Evolutionary conservation across 345 rosid species (phyloP).

Genomic region (Salix viminalis): DNA sequence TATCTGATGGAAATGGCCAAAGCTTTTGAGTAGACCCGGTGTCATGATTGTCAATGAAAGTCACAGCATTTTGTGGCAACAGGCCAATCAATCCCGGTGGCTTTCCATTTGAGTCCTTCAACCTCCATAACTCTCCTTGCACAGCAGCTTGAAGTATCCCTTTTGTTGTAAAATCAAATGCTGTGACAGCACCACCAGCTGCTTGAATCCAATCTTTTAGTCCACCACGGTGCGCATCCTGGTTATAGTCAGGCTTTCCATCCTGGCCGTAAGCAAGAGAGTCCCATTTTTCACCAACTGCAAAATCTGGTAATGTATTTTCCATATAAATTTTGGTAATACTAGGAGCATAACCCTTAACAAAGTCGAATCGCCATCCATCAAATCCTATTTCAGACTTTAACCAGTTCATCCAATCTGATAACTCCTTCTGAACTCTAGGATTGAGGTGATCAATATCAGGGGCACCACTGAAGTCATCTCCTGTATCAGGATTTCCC

Average conservation of each 20-base stretch:
- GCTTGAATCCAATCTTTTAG: constrained; percentile 57
- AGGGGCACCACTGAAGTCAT: constrained; percentile 47
- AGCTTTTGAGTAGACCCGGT: constrained; percentile 55
- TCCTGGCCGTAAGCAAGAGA: constrained; percentile 45
- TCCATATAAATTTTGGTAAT: constrained; percentile 49
- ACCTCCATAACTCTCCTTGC: constrained; percentile 69
- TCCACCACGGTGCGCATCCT: constrained; percentile 53
- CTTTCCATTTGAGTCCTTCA: constrained; percentile 61
- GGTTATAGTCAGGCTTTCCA: constrained; percentile 46
- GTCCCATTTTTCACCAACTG: constrained; percentile 83
- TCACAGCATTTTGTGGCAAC: constrained; percentile 65
- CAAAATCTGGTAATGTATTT: constrained; percentile 55
- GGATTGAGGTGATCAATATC: constrained; percentile 83
- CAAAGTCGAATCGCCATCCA: constrained; percentile 80
- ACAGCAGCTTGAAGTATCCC: constrained; percentile 78
- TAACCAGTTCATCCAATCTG: constrained; percentile 92
- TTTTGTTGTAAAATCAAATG: constrained; percentile 87
- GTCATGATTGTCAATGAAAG: constrained; percentile 81
- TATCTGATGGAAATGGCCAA: constrained; percentile 75
- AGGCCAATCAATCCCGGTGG: constrained; percentile 79
- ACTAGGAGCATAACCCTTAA: constrained; percentile 57
- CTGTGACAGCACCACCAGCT: constrained; percentile 54
- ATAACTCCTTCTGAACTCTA: constrained; percentile 56
- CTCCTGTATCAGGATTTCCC: constrained; percentile 71
- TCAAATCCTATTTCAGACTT: constrained; percentile 65